Conservation (phyloP, 352 stramenopile species). For the Pythium dissimile region DNA sequence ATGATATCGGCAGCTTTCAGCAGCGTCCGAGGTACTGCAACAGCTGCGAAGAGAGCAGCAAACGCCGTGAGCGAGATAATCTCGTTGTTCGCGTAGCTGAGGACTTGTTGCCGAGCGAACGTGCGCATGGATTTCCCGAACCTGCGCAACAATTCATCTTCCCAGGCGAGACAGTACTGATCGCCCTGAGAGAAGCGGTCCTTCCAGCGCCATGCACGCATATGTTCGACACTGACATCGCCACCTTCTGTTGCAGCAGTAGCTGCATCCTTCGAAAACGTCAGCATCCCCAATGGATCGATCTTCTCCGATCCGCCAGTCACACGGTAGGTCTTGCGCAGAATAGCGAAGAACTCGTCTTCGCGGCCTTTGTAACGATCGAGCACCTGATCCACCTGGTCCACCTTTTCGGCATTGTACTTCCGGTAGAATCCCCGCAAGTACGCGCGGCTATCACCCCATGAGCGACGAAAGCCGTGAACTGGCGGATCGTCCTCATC, state of each 20-base stretch:
- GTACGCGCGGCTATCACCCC: slow-evolving; percentile 80
- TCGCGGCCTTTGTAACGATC: slow-evolving; percentile 81
- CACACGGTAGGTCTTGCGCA: slow-evolving; percentile 64
- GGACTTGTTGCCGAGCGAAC: slow-evolving; percentile 67
- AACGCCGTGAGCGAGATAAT: slow-evolving; percentile 76
- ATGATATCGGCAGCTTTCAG: slow-evolving; percentile 72
- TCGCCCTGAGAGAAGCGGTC: slow-evolving; percentile 78
- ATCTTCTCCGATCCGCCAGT: slow-evolving; percentile 24
- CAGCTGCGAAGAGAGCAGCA: slow-evolving; percentile 66
- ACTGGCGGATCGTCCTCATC: slow-evolving; percentile 64
- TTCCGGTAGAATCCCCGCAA: slow-evolving; percentile 70
- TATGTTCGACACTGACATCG: slow-evolving; percentile 23
- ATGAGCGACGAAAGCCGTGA: slow-evolving; percentile 64
- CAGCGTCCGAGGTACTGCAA: slow-evolving; percentile 68
- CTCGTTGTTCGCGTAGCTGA: slow-evolving; percentile 64
- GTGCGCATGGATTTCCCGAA: slow-evolving; percentile 82
- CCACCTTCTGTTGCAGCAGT: background rate
- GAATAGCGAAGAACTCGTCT: slow-evolving; percentile 75
- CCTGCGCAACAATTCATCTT: slow-evolving; percentile 61
- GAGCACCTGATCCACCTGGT: slow-evolving; percentile 76
- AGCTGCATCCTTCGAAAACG: slow-evolving; percentile 24
- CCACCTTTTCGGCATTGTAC: slow-evolving; percentile 67
- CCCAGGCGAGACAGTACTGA: slow-evolving; percentile 80
- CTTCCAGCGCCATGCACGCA: slow-evolving; percentile 81
- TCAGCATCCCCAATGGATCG: slow-evolving; percentile 44